Base-by-base conservation (phyloP, 2,329 filamentous ascomycete species). In the Fusarium sp. region DNA sequence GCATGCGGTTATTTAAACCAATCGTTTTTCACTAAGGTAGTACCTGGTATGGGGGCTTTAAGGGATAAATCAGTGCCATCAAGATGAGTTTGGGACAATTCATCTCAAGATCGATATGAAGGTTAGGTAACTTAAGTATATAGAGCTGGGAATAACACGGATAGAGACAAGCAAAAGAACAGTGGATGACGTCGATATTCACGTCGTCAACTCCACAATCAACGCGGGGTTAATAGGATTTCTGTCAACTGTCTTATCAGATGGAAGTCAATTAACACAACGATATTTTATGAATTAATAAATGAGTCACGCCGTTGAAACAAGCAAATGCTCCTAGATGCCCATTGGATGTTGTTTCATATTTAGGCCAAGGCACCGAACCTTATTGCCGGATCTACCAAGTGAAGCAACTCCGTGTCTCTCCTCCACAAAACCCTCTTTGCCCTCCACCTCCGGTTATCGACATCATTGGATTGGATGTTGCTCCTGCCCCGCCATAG, bases 401-500 rank as follows among this genome's bases (percentile, higher is more conserved):
- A 60, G 54, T 63, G 46, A 70, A 68, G 47, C 46, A 57, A 68
- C 61, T 47, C 53, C 35, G 39, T 29, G 21, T 48, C 29, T 44
- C 24, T 65, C 60, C 44, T 63, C 61, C 38, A 47, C 58, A 63
- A 41, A 35, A 28, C 56, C 29, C 38, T 16, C 31, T 23, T 43
- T 47, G 21, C 35, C 55, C 42, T 49, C 47, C 60, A 48, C 43
- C 56, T 18, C 31, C 6, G 44, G 47, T 8, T 38, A 44, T 48
- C 11, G 18, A 52, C 39, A 38, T 24, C 8, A 64, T 64, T 64
- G 61, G 59, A 38, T 64, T 37, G 42, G 18, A 15, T 60, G 21
- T 37, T 20, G 15, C 42, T 35, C 35, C 13, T 68, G 52, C 67
- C 67, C 67, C 67, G 57, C 67, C 53, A 50, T 35, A 56, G 48